These are phyloP conservation scores for Pseudocercospora fijiensis DNA, from an alignment of 2,329 filamentous ascomycete genomes.

Conservation along the genomic window DNA sequence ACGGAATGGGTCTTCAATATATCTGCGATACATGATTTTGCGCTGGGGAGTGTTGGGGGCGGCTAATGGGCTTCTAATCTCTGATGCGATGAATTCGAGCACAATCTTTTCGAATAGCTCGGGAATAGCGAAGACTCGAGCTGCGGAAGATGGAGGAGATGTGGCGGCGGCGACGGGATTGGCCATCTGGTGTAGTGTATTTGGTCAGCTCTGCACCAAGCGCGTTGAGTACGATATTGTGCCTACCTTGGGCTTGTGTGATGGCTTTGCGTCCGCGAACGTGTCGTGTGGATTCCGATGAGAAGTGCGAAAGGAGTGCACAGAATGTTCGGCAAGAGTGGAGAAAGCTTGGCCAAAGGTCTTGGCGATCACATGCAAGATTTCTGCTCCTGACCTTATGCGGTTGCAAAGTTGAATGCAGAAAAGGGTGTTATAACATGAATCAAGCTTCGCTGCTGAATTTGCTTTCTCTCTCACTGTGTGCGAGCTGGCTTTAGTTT, in stretches of 20 bases:
- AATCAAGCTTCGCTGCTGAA: too few relatives aligned
- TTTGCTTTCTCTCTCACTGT: too few relatives aligned
- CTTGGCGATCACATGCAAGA: not conserved
- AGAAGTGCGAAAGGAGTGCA: not conserved
- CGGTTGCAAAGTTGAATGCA: too few relatives aligned
- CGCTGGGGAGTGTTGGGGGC: not conserved
- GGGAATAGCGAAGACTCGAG: not conserved
- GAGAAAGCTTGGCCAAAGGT: not conserved
- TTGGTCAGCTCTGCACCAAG: not conserved
- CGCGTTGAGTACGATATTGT: not conserved
- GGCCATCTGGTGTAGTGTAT: not conserved
- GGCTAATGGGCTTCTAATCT: not conserved
- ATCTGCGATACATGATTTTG: too few relatives aligned
- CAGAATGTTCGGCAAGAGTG: not conserved
- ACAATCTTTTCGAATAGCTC: not conserved
- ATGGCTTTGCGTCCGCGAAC: too few relatives aligned
- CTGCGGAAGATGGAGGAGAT: not conserved
- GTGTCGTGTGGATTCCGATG: not conserved
- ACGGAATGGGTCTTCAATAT: not conserved
- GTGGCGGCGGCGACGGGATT: not conserved
- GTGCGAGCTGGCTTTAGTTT: too few relatives aligned
- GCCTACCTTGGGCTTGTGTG: not conserved
- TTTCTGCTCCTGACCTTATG: not conserved
- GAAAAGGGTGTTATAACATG: too few relatives aligned
- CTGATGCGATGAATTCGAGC: not conserved